A percentile compares a stretch with the other conserved stretches of the same genome.
Evolutionary conservation across 352 stramenopile species (phyloP).

Genomic region (Pythium grandisporangium): DNA sequence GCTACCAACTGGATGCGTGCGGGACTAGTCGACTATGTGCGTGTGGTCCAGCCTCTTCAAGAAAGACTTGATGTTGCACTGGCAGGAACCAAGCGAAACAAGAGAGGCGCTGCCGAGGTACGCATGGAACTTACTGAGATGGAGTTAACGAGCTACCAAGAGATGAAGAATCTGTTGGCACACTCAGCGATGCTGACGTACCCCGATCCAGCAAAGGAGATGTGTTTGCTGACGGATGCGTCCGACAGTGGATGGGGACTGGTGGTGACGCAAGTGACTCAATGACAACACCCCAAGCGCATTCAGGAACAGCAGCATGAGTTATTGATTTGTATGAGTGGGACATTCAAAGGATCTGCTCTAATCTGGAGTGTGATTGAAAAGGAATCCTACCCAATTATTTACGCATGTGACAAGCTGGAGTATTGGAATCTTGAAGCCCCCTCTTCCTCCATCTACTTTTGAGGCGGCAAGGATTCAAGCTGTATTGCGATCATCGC

Average conservation of each 20-base stretch:
- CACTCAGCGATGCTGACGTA: not conserved
- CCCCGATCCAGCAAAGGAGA: not conserved
- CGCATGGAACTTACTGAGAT: not conserved
- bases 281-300: not conserved
- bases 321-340: slow-evolving; percentile 9
- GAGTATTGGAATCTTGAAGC: too few species aligned
- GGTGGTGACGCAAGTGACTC: slow-evolving; percentile 5
- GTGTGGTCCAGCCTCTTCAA: slow-evolving; percentile 4
- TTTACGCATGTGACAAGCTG: slow-evolving; percentile 9
- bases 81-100: not conserved
- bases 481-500: slow-evolving; percentile 12
- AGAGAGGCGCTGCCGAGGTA: not conserved
- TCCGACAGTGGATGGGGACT: slow-evolving; percentile 6
- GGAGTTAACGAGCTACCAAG: not conserved
- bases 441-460: too few species aligned
- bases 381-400: slow-evolving; percentile 16
- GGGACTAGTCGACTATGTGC: slow-evolving; percentile 2
- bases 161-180: not conserved
- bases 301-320: slow-evolving; percentile 10
- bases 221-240: slow-evolving; percentile 3
- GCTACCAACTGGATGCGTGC: slow-evolving; percentile 13
- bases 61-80: not conserved
- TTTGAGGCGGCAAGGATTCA: slow-evolving; percentile 8
- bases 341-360: slow-evolving; percentile 8
- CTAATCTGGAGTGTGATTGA: slow-evolving; percentile 14